A percentile compares a stretch with the other conserved stretches of the same genome.
Evolutionary conservation across 805 yeast species (phyloP).

Genomic region (Candida stauntonica): DNA sequence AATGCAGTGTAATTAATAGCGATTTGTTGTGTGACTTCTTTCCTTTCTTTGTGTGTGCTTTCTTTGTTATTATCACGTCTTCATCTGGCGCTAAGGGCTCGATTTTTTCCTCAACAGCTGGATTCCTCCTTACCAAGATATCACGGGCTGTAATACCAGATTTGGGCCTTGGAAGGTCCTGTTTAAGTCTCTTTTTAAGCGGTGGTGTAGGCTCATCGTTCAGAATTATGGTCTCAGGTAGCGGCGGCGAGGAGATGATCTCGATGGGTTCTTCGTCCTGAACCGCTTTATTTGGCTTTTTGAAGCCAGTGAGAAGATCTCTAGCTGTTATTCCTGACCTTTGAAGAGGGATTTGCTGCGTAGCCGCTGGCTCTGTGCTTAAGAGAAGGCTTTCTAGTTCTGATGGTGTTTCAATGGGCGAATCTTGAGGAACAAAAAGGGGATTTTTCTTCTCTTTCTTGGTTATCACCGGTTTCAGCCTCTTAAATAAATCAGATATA

Average conservation of each 20-base stretch:
- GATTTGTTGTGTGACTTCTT: conserved; percentile 4
- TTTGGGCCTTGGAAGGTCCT: not conserved
- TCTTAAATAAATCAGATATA: conserved; percentile 15
- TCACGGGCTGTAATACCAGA: not conserved
- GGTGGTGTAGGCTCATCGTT: not conserved
- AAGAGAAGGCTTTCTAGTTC: conserved; percentile 1
- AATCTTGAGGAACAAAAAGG: no score
- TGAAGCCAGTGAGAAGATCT: conserved; percentile 8
- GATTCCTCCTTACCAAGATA: not conserved
- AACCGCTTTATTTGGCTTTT: conserved; percentile 1
- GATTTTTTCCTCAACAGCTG: not conserved
- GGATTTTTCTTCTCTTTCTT: no score
- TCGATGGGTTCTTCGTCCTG: no score
- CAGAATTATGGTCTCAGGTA: not conserved
- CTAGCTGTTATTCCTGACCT: conserved; percentile 4
- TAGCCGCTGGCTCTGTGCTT: not conserved
- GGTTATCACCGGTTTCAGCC: conserved; percentile 4
- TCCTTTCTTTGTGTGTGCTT: not conserved
- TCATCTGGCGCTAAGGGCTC: not conserved
- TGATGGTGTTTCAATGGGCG: conserved; percentile 1
- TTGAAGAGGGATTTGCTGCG: not conserved
- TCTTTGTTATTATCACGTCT: conserved; percentile 2
- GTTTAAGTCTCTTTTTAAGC: no score
- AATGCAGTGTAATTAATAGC: conserved; percentile 17
- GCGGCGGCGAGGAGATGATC: not conserved